phyloP scores from a whole-genome alignment of 768 basidiomycete species.

The Kwoniella botswanensis region DNA sequence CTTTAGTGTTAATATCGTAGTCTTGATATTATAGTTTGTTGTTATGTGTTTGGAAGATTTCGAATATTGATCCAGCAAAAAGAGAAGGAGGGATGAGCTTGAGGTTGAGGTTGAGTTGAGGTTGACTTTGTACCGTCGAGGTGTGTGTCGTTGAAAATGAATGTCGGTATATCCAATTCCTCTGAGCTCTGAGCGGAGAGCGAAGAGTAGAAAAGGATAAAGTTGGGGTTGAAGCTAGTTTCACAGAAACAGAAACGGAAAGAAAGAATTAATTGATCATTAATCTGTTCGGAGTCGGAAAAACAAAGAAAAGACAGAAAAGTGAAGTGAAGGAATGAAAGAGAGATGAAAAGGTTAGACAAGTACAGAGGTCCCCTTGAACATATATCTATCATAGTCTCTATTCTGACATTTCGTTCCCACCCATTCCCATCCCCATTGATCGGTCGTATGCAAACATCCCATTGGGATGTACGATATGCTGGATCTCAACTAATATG shows the following conservation, averaged over 20 bases:
- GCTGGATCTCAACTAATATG: neutral
- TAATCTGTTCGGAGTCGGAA: neutral
- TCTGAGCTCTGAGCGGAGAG: neutral
- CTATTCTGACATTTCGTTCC: too few relatives aligned
- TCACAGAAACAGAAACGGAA: neutral
- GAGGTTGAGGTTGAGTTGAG: slow-evolving; percentile 1
- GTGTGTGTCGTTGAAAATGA: slow-evolving; percentile 4
- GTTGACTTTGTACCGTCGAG: slow-evolving; percentile 1
- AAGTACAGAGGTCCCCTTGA: too few relatives aligned
- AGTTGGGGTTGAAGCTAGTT: slow-evolving; percentile 6
- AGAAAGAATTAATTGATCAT: neutral
- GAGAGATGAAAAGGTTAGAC: neutral
- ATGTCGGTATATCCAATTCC: slow-evolving; percentile 11
- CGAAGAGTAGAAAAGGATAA: neutral
- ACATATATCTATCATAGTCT: too few relatives aligned
- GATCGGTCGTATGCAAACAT: neutral
- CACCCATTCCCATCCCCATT: too few relatives aligned
- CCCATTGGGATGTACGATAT: neutral
- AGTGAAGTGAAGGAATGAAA: neutral
- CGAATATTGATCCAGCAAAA: too few relatives aligned
- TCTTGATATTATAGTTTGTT: neutral
- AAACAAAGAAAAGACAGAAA: slow-evolving; percentile 1
- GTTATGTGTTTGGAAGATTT: too few relatives aligned
- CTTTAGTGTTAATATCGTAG: neutral
- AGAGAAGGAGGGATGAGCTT: neutral